Base-by-base conservation (phyloP, 176 grass and related monocot genomes). In the Aegilops sharonensis region DNA sequence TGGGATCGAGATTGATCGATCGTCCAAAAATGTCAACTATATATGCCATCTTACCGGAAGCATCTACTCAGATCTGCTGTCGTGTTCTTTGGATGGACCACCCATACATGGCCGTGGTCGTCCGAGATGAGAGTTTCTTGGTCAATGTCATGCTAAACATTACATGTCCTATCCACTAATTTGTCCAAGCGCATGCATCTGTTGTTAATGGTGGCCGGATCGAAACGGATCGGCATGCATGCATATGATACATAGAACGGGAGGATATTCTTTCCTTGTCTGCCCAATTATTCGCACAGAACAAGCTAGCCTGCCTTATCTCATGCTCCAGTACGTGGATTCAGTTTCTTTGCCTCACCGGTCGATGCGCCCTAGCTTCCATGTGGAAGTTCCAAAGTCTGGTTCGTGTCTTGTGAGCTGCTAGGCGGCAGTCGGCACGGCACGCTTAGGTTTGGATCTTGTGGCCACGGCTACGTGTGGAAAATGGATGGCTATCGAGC, bases 211-310 rank as follows among this genome's bases (percentile, higher is more conserved):
- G 48, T 35, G 82, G 54, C 52, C 52, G 52, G 17, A 56, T 56
- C 52, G 6, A 56, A 47, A 31, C 27, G 17, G 29, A 11, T 18
- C 48, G 10, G 17, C 50, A 18, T 18, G 50, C 50, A 54, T 56
- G 52, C 52, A 20, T 27, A 27, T 27, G 27, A 27, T 27, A 27
- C 27, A 27, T 27, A 27, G 27, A 32, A 71, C 21, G 64, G 47
- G 21, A 31, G 42, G 71, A 77, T 78, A 78, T 88, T 77, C 80
- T 88, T 77, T 59, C 6, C 78, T 73, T 74, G 29, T 11, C 6
- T 52, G 76, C 18, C 67, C 52, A 73, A 81, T 73, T 64, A 50
- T 82, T 75, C 86, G 79, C 81, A 25, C 32, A 72, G 27, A 27
- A 27, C 1, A 3, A 17, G 21, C 54, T 2, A 8, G 20, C 9